Percentiles rank a stretch among this genome's conserved stretches.
phyloP scores from a whole-genome alignment of 2,329 filamentous ascomycete species.

The Aspergillus niger region DNA sequence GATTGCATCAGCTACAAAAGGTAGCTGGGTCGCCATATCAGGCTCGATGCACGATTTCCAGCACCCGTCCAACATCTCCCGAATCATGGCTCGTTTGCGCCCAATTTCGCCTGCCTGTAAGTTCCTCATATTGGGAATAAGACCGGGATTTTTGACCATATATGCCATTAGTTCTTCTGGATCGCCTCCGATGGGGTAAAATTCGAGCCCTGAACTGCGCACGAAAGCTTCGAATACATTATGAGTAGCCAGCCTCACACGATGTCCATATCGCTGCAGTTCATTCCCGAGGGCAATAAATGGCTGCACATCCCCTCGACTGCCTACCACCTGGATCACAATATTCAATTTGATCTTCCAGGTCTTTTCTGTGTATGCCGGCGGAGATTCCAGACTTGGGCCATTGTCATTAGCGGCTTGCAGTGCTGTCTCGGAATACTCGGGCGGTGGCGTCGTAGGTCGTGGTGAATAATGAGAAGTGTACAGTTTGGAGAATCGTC shows the following conservation, averaged over 20 bases:
- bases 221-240: neutral
- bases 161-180: slow-evolving; percentile 2
- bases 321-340: slow-evolving; percentile 2
- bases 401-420: no score
- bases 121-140: neutral
- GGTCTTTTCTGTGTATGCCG: no score
- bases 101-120: neutral
- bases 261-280: slow-evolving; percentile 1
- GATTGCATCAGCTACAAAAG: slow-evolving; percentile 41
- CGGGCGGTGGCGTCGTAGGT: no score
- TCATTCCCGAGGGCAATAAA: neutral
- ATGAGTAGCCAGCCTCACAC: slow-evolving; percentile 3
- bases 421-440: no score
- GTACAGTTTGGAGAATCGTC: no score
- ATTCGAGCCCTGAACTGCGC: neutral
- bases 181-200: slow-evolving; percentile 3
- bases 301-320: slow-evolving; percentile 2
- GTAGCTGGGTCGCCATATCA: slow-evolving; percentile 54
- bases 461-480: no score
- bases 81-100: slow-evolving; percentile 48
- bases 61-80: slow-evolving; percentile 72
- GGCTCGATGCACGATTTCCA: slow-evolving; percentile 72
- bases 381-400: no score
- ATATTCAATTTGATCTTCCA: neutral
- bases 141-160: slow-evolving; percentile 6